Evolutionary conservation across 2,329 filamentous ascomycete genomes (phyloP).

Genomic region (Podosphaera fusca): DNA sequence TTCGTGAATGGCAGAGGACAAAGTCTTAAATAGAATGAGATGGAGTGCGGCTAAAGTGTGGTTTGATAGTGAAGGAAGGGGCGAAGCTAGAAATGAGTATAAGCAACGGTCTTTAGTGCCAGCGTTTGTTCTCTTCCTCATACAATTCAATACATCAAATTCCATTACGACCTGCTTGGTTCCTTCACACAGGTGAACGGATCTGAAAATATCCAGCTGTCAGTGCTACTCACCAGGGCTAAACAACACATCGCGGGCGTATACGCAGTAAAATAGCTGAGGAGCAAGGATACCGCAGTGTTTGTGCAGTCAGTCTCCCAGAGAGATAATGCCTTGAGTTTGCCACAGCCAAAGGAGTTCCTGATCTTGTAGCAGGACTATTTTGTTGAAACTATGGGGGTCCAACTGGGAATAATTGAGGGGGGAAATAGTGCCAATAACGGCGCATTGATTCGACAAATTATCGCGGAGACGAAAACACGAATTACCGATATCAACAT

Average conservation of each 20-base stretch:
- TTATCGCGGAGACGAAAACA: too few relatives aligned
- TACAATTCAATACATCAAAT: too few relatives aligned
- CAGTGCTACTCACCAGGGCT: not conserved
- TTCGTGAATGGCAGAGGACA: too few relatives aligned
- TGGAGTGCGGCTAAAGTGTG: too few relatives aligned
- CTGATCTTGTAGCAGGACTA: not conserved
- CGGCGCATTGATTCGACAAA: not conserved
- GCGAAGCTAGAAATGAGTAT: too few relatives aligned
- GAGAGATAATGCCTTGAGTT: not conserved
- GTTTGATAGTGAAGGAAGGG: too few relatives aligned
- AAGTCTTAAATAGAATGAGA: too few relatives aligned
- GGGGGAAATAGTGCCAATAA: not conserved
- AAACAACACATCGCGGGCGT: not conserved
- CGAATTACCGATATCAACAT: too few relatives aligned
- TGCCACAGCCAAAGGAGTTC: not conserved
- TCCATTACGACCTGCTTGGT: too few relatives aligned
- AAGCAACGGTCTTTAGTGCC: too few relatives aligned
- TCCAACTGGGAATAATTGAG: not conserved
- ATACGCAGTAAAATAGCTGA: not conserved
- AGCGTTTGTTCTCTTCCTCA: too few relatives aligned
- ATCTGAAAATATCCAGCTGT: not conserved
- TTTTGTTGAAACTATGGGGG: not conserved
- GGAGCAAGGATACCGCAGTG: not conserved
- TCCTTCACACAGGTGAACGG: too few relatives aligned
- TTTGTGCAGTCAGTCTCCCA: not conserved